These are phyloP conservation scores for Penicillium brasilianum DNA, from an alignment of 2,329 filamentous ascomycete genomes.

Conservation along the genomic window DNA sequence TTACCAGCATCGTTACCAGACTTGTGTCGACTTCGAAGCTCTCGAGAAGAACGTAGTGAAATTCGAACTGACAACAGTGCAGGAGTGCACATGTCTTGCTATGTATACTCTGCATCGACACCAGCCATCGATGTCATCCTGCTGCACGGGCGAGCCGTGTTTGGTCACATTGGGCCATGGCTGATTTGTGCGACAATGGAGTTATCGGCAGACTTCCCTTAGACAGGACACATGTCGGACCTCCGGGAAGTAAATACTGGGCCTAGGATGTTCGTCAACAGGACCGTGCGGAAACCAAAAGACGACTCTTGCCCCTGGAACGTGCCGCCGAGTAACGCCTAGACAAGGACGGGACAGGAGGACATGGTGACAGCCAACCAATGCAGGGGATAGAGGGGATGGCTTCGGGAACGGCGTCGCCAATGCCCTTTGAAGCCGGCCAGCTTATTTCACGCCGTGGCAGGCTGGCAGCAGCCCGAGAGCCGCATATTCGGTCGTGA, in stretches of 20 bases:
- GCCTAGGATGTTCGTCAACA: not conserved
- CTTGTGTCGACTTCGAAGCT: not conserved
- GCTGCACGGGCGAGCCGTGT: conserved; percentile 10
- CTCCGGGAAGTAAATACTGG: not conserved
- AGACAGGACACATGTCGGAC: not conserved
- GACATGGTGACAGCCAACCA: not conserved
- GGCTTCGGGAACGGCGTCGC: not conserved
- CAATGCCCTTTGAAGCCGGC: not conserved
- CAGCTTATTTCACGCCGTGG: not conserved
- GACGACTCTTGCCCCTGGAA: not conserved
- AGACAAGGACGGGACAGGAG: not conserved
- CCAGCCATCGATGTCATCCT: conserved; percentile 8
- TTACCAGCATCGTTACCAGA: conserved; percentile 11
- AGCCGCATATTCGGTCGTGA: not conserved
- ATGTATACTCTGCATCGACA: not conserved
- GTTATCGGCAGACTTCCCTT: conserved; percentile 6
- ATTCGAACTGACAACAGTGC: not conserved
- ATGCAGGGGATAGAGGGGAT: not conserved
- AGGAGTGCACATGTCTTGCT: too few relatives aligned
- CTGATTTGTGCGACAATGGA: not conserved
- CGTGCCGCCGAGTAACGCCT: conserved; percentile 2
- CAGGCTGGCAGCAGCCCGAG: not conserved
- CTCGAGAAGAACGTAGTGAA: too few relatives aligned
- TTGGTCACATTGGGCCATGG: not conserved
- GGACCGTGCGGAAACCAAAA: not conserved